Conservation (phyloP, 306 rosid species). For the Medicago ruthenica region DNA sequence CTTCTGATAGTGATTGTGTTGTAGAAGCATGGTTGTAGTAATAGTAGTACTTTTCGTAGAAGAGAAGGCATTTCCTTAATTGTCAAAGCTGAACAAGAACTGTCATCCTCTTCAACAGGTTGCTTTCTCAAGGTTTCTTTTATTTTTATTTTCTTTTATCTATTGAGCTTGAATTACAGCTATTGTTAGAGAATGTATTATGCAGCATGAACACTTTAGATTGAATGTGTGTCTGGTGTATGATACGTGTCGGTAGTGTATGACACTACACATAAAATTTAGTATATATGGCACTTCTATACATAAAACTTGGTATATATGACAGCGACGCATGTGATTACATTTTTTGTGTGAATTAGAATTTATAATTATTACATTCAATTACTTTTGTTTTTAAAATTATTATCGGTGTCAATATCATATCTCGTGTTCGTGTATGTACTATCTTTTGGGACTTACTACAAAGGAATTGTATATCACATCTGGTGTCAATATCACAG, state of each 20-base stretch:
- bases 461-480: too few species aligned
- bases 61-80: constrained; percentile 60
- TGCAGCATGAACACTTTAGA: too few species aligned
- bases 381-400: not conserved
- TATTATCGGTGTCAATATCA: not conserved
- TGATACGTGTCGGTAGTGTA: too few species aligned
- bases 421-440: not conserved
- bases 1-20: constrained; percentile 34
- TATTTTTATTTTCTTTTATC: not conserved
- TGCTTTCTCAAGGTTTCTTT: constrained; percentile 65
- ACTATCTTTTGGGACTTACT: not conserved
- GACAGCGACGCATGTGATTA: not conserved
- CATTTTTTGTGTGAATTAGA: too few species aligned
- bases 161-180: not conserved
- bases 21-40: constrained; percentile 55
- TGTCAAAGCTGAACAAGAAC: constrained; percentile 61
- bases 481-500: too few species aligned
- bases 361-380: not conserved
- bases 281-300: too few species aligned
- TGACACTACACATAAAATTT: too few species aligned
- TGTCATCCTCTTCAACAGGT: constrained; percentile 50
- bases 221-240: too few species aligned
- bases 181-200: too few species aligned
- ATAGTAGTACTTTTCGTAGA: constrained; percentile 52
- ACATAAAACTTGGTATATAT: too few species aligned